Conservation (phyloP, 176 grass and related monocot species). For the Pontederia crassipes region DNA sequence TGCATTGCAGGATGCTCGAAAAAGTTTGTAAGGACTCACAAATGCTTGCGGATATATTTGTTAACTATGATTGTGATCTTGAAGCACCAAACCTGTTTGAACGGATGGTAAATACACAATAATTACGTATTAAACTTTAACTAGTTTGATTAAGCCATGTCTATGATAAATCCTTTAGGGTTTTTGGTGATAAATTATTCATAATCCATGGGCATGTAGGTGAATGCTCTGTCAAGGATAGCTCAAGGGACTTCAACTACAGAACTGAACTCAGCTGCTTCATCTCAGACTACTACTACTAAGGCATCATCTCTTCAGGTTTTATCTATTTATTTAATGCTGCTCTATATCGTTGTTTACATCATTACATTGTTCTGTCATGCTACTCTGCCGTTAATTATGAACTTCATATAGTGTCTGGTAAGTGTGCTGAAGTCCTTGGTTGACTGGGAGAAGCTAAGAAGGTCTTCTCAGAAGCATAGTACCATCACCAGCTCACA, state of each 20-base stretch:
- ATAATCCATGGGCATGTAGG: constrained; percentile 30
- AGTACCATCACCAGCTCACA: constrained; percentile 31
- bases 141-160: too few relatives aligned
- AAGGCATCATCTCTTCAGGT: constrained; percentile 99
- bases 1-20: constrained; percentile 79
- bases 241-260: constrained; percentile 67
- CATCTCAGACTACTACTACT: constrained; percentile 66
- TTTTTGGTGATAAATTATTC: not conserved
- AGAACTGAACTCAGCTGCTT: constrained; percentile 51
- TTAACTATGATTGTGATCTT: constrained; percentile 99
- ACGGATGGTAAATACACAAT: constrained; percentile 43
- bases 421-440: constrained; percentile 97
- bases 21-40: constrained; percentile 98
- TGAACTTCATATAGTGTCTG: constrained; percentile 46
- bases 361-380: too few relatives aligned
- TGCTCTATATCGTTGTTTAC: not conserved
- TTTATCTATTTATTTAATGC: constrained; percentile 26
- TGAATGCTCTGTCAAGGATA: constrained; percentile 87
- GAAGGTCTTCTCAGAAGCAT: constrained; percentile 56
- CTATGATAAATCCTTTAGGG: too few relatives aligned
- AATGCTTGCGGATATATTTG: constrained; percentile 99
- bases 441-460: constrained; percentile 89
- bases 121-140: constrained; percentile 6
- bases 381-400: not conserved
- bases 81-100: constrained; percentile 97